These are phyloP conservation scores for Phytophthora sp. DNA, from an alignment of 352 stramenopile genomes.

Conservation along the genomic window DNA sequence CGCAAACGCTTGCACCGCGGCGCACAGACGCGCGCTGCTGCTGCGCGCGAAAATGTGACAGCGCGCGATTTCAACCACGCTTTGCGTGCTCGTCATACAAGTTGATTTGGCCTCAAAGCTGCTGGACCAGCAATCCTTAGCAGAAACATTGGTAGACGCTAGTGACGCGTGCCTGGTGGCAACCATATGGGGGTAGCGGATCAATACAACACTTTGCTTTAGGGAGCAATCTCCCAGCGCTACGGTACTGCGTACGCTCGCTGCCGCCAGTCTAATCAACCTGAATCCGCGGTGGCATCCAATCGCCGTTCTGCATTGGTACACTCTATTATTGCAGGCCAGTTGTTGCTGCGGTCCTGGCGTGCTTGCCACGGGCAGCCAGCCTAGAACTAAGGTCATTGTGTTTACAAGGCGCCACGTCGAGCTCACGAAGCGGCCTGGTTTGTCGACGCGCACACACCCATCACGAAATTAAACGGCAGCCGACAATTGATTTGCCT, in stretches of 20 bases:
- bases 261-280: neutral
- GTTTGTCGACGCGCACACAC: slow-evolving; percentile 7
- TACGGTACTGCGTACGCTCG: neutral
- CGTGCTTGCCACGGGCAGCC: neutral
- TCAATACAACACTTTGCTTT: too few relatives aligned
- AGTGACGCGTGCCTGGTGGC: slow-evolving; percentile 9
- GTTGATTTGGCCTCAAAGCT: too few relatives aligned
- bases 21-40: slow-evolving; percentile 22
- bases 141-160: neutral
- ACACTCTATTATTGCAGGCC: neutral
- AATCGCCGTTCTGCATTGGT: neutral
- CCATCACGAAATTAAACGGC: slow-evolving; percentile 5
- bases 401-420: slow-evolving; percentile 11
- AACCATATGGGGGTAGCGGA: slow-evolving; percentile 5
- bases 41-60: neutral
- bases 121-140: neutral
- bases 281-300: neutral
- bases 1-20: slow-evolving; percentile 18
- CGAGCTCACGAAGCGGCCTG: slow-evolving; percentile 13
- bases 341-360: neutral
- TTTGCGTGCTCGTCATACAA: neutral
- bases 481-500: slow-evolving; percentile 25
- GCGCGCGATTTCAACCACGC: neutral
- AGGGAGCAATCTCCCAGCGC: too few relatives aligned
- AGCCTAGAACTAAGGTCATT: neutral